These are phyloP conservation scores for Eucalyptus regnans DNA, from an alignment of 345 rosid genomes.

Conservation along the genomic window DNA sequence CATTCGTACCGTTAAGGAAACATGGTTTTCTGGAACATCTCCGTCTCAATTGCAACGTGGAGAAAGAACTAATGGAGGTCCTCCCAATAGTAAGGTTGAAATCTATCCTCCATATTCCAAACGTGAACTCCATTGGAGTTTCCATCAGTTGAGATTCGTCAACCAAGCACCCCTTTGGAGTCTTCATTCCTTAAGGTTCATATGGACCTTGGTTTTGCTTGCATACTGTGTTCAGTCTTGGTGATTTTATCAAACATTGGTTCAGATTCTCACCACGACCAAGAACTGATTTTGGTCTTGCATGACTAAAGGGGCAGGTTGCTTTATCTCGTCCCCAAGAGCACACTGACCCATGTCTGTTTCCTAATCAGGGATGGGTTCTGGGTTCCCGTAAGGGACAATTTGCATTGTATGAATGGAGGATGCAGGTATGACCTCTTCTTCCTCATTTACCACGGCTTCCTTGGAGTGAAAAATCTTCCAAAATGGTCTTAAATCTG, in stretches of 20 bases:
- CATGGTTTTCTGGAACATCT: background rate
- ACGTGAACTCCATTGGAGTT: background rate
- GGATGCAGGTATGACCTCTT: background rate
- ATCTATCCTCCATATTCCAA: background rate
- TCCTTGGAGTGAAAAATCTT: background rate
- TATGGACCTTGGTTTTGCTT: background rate
- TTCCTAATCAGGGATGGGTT: background rate
- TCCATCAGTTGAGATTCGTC: background rate
- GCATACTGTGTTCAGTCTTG: background rate
- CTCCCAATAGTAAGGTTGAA: background rate
- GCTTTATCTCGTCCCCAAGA: background rate
- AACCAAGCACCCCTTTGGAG: background rate
- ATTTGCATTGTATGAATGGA: background rate
- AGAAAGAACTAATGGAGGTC: background rate
- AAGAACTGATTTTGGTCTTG: background rate
- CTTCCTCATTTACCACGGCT: background rate
- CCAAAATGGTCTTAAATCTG: background rate
- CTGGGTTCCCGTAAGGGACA: background rate
- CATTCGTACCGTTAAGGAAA: background rate
- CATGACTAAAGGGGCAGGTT: background rate
- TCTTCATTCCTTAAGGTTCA: background rate
- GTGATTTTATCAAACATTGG: background rate
- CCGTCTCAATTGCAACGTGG: background rate
- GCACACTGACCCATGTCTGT: background rate
- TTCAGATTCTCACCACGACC: background rate